phyloP scores from a whole-genome alignment of 1,139 yeast species.

The Wickerhamomyces sp. region DNA sequence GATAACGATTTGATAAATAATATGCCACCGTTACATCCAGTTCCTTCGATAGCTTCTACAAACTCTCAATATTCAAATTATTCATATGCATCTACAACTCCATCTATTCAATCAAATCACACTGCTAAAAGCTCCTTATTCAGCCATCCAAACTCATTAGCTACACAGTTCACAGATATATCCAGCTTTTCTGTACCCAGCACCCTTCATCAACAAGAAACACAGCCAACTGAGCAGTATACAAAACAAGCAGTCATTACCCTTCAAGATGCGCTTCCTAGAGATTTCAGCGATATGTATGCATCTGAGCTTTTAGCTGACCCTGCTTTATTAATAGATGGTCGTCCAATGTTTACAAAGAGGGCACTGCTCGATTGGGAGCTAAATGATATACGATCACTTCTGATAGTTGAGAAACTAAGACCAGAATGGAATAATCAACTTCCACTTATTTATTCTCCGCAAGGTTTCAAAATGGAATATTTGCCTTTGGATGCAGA shows the following conservation, averaged over 20 bases:
- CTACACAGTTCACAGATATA: constrained; percentile 15
- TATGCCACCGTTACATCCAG: constrained; percentile 19
- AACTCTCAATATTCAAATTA: constrained; percentile 11
- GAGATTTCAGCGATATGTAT: constrained; percentile 48
- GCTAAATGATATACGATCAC: constrained; percentile 57
- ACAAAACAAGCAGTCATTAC: constrained; percentile 16
- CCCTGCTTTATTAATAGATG: constrained; percentile 40
- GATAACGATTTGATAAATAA: constrained; percentile 5
- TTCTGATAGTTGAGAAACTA: constrained; percentile 46
- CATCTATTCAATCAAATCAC: constrained; percentile 5
- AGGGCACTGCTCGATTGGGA: constrained; percentile 62
- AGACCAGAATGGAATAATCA: constrained; percentile 49
- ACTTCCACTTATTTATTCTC: constrained; percentile 42
- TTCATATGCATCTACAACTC: constrained; percentile 7
- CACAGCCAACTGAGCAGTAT: constrained; percentile 1
- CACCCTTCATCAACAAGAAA: constrained; percentile 1
- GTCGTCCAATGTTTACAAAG: constrained; percentile 57
- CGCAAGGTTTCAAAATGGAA: constrained; percentile 32
- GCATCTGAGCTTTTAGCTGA: constrained; percentile 43
- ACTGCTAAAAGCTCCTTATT: constrained; percentile 13
- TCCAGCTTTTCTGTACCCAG: constrained; percentile 7
- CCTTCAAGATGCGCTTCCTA: constrained; percentile 42
- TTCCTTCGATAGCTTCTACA: constrained; percentile 20
- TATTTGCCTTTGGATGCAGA: constrained; percentile 46
- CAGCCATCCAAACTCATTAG: constrained; percentile 15